Base-by-base conservation (phyloP, 768 basidiomycete genomes). In the Boletus barrowsii region DNA sequence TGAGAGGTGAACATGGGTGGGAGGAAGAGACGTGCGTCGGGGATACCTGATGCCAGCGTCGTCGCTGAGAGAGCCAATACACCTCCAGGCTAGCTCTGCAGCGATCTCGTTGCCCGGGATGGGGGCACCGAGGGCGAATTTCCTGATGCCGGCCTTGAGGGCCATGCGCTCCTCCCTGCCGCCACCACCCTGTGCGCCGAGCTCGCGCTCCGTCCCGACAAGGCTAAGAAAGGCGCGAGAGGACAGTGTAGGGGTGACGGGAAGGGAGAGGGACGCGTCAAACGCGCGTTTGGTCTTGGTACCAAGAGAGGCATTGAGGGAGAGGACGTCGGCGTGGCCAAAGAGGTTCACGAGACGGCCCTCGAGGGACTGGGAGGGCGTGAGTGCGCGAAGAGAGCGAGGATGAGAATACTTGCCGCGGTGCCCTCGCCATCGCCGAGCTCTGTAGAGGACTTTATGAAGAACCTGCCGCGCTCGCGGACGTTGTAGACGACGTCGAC, bases 371-470 rank as follows among this genome's bases (percentile, higher is more conserved):
- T 88, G 56, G 0, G 10, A 1, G 9, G 8, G 26, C 2, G 51
- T 55, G 49, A 56, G 62, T 22, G 20, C 11, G 35, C 29, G 17
- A 35, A 48, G 9, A 30, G 32, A 42, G 20, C 29, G 7, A 45
- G 51, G 49, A 51, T 17, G 43, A 30, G 22, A 1, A 49, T 7
- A 80, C 91, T 66, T 66, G 93, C 94, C n/a, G 93, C 93, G 51
- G 76, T 93, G 11, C 91, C 96, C 69, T 98, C 97, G 47, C 86
- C 88, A 55, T 96, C 93, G 4, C 97, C 96, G 7, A 98, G 76
- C 64, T 98, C 94, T 4, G 95, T 98, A 5, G 90, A 80, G 3
- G 86, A 90, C 58, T 88, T 90, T 8, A 95, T 62, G 61, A 79
- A 92, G 60, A 86, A 83, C 36, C 90, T 75, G 6, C 90, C 83